Conservation (phyloP, 108 stramenopile species). For the Pseudonitzschia multiseries region DNA sequence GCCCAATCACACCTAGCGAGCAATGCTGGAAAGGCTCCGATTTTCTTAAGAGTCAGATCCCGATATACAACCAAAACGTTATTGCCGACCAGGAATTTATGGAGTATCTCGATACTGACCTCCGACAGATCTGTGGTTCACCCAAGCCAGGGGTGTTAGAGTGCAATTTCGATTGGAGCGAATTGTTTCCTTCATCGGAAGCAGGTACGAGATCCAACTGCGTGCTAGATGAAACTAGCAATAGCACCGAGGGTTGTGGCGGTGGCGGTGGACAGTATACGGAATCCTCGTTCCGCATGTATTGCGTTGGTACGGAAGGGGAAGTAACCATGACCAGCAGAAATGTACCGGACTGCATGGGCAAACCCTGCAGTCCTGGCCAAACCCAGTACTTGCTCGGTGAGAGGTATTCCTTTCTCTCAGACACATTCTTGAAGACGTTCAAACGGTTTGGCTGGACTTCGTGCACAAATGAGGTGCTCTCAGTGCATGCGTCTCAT, state of each 20-base stretch:
- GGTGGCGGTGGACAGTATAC: neutral
- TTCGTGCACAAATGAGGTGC: neutral
- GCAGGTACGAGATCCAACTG: neutral
- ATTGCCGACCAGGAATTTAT: neutral
- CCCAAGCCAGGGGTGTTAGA: neutral
- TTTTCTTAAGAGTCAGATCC: neutral
- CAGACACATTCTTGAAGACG: neutral
- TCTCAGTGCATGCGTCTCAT: neutral
- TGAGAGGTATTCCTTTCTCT: neutral
- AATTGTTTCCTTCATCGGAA: neutral
- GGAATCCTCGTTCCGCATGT: neutral
- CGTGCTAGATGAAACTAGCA: neutral
- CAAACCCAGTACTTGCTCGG: neutral
- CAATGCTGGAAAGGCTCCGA: neutral
- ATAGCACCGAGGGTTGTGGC: neutral
- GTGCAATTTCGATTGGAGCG: constrained; percentile 1
- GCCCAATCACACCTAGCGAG: neutral
- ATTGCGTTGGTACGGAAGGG: neutral
- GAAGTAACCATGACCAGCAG: neutral
- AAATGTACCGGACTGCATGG: neutral
- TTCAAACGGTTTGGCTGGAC: neutral
- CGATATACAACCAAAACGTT: neutral
- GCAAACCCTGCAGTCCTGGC: neutral
- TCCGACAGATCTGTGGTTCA: constrained; percentile 1
- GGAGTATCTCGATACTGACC: neutral